These are phyloP conservation scores for Leccinellum luteum DNA, from an alignment of 768 basidiomycete species.

Conservation along the genomic window DNA sequence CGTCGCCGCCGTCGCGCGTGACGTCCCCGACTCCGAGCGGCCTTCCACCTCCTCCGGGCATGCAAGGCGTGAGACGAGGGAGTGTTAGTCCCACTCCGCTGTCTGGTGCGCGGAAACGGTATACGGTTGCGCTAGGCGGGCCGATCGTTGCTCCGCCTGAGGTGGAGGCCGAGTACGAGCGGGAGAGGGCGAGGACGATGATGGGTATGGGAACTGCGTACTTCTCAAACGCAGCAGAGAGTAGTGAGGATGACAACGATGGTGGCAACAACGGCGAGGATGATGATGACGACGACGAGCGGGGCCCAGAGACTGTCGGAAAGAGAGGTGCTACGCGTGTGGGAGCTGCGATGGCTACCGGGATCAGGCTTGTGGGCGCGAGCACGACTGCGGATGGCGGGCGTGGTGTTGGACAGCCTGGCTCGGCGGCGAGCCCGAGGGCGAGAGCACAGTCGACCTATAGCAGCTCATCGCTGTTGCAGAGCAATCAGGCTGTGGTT, in stretches of 20 bases:
- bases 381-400: slow-evolving; percentile 16
- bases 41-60: slow-evolving; percentile 45
- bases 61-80: slow-evolving; percentile 39
- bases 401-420: slow-evolving; percentile 9
- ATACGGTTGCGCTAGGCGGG: slow-evolving; percentile 81
- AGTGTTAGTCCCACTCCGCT: slow-evolving; percentile 71
- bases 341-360: slow-evolving; percentile 24
- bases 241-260: slow-evolving; percentile 30
- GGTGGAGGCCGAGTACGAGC: slow-evolving; percentile 29
- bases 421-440: slow-evolving; percentile 25
- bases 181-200: slow-evolving; percentile 22
- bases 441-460: slow-evolving; percentile 62
- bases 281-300: neutral
- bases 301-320: slow-evolving; percentile 51
- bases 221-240: slow-evolving; percentile 41
- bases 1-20: slow-evolving; percentile 24
- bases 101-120: slow-evolving; percentile 58
- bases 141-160: slow-evolving; percentile 50
- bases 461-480: slow-evolving; percentile 32
- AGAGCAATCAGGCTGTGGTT: slow-evolving; percentile 26
- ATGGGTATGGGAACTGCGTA: slow-evolving; percentile 43
- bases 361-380: slow-evolving; percentile 29
- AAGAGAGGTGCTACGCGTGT: slow-evolving; percentile 38
- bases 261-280: slow-evolving; percentile 24
- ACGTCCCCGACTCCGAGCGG: slow-evolving; percentile 26